These are phyloP conservation scores for Aspergillus pseudoglaucus DNA, from an alignment of 2,329 filamentous ascomycete species.

Conservation along the genomic window DNA sequence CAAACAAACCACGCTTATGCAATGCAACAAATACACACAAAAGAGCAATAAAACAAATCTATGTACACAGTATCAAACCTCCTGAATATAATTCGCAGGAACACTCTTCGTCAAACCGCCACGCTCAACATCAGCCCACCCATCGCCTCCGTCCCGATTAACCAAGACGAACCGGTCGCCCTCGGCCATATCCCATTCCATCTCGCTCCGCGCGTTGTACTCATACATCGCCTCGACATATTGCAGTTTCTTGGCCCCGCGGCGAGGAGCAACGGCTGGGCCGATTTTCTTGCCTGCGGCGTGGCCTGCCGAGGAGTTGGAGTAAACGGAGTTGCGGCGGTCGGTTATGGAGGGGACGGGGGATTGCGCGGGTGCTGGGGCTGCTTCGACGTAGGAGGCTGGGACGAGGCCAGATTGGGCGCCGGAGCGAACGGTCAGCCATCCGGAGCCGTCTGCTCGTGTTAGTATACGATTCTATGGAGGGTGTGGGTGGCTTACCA, in stretches of 20 bases:
- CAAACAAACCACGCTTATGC: background rate
- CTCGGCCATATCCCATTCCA: slow-evolving; percentile 83
- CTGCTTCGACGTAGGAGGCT: slow-evolving; percentile 72
- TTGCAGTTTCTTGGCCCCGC: slow-evolving; percentile 86
- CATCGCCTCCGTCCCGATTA: slow-evolving; percentile 81
- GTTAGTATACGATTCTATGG: slow-evolving; percentile 4
- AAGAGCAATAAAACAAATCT: background rate
- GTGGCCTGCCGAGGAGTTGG: slow-evolving; percentile 62
- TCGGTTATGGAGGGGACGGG: slow-evolving; percentile 30
- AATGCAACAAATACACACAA: background rate
- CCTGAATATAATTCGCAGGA: slow-evolving; percentile 85
- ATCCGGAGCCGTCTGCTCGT: slow-evolving; percentile 73
- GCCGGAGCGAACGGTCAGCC: slow-evolving; percentile 75
- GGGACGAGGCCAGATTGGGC: slow-evolving; percentile 77
- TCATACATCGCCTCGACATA: slow-evolving; percentile 93
- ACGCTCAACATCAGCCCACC: slow-evolving; percentile 95
- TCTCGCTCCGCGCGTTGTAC: slow-evolving; percentile 76
- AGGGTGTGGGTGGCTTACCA: slow-evolving; percentile 53
- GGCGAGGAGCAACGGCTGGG: slow-evolving; percentile 80
- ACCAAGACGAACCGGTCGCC: slow-evolving; percentile 89
- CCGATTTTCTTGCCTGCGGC: slow-evolving; percentile 70
- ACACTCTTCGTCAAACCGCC: slow-evolving; percentile 82
- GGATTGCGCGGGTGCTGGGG: slow-evolving; percentile 40
- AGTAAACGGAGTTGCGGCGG: slow-evolving; percentile 69
- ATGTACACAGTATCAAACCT: slow-evolving; percentile 44